phyloP scores from a whole-genome alignment of 2,329 filamentous ascomycete genomes.

The Colletotrichum sp. region DNA sequence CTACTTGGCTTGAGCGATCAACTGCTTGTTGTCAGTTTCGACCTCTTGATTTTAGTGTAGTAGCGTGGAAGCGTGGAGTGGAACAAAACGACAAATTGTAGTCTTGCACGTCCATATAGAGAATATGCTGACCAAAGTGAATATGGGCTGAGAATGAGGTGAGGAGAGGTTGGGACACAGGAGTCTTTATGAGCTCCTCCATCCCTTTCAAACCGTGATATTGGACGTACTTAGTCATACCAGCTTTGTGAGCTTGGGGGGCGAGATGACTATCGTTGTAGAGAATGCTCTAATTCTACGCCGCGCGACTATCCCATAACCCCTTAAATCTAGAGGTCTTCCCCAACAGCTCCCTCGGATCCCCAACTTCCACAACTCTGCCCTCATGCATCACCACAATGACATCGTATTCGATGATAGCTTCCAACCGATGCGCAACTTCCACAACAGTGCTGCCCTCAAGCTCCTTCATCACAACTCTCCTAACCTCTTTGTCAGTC shows the following conservation, averaged over 20 bases:
- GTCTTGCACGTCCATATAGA: no score
- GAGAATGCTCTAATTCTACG: neutral
- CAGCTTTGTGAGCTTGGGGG: neutral
- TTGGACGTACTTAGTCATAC: no score
- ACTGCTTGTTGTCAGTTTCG: no score
- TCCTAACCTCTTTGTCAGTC: slow-evolving; percentile 29
- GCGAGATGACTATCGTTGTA: neutral
- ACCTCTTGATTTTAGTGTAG: no score
- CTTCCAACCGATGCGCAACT: slow-evolving; percentile 32
- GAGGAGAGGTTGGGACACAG: neutral
- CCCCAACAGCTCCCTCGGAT: slow-evolving; percentile 26
- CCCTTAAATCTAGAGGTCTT: slow-evolving; percentile 24
- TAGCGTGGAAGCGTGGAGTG: no score
- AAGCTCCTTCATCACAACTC: slow-evolving; percentile 24
- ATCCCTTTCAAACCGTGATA: no score
- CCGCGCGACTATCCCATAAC: slow-evolving; percentile 21
- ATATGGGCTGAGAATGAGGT: no score
- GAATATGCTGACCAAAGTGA: no score
- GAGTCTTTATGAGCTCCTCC: neutral
- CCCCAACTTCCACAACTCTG: slow-evolving; percentile 27
- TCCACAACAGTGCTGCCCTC: slow-evolving; percentile 29
- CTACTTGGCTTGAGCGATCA: no score
- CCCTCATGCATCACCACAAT: slow-evolving; percentile 32
- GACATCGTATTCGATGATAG: slow-evolving; percentile 28
- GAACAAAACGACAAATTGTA: no score